Conservation (phyloP, 2,329 filamentous ascomycete species). For the Talaromyces pinophilus region DNA sequence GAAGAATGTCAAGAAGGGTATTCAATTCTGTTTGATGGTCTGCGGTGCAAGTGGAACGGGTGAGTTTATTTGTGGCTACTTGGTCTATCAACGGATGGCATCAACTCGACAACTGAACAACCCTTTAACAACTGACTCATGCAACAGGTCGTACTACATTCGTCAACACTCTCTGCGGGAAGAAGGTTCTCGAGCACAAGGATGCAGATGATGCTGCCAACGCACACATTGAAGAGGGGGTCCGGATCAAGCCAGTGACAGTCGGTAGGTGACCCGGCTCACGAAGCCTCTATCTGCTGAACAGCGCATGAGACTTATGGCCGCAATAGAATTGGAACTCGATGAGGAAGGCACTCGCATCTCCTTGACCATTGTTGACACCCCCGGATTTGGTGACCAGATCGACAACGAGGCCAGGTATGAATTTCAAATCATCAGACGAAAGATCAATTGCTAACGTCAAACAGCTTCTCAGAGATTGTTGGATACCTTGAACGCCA, state of each 20-base stretch:
- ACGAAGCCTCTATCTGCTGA: neutral
- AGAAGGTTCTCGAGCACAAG: constrained; percentile 86
- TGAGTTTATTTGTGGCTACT: constrained; percentile 50
- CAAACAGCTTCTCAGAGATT: constrained; percentile 85
- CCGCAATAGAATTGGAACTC: constrained; percentile 74
- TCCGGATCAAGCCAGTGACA: constrained; percentile 97
- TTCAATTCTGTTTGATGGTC: constrained; percentile 99
- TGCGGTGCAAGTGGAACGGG: constrained; percentile 98
- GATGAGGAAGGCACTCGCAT: constrained; percentile 98
- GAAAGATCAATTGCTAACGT: constrained; percentile 20
- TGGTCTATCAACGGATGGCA: neutral
- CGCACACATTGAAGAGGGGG: constrained; percentile 91
- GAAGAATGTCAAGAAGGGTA: constrained; percentile 99
- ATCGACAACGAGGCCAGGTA: constrained; percentile 99
- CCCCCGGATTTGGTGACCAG: constrained; percentile 96
- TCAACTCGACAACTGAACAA: neutral
- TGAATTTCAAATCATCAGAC: constrained; percentile 26
- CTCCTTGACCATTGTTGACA: constrained; percentile 97
- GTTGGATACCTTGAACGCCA: constrained; percentile 98
- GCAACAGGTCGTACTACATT: constrained; percentile 87
- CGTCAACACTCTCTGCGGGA: constrained; percentile 98
- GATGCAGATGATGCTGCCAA: constrained; percentile 86
- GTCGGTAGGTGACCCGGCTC: constrained; percentile 68
- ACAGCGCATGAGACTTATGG: constrained; percentile 18
- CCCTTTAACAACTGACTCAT: constrained; percentile 3